A percentile compares a stretch with the other conserved stretches of the same genome.
Conservation (phyloP, 139 green algal species). For the Nannochloris sp. region DNA sequence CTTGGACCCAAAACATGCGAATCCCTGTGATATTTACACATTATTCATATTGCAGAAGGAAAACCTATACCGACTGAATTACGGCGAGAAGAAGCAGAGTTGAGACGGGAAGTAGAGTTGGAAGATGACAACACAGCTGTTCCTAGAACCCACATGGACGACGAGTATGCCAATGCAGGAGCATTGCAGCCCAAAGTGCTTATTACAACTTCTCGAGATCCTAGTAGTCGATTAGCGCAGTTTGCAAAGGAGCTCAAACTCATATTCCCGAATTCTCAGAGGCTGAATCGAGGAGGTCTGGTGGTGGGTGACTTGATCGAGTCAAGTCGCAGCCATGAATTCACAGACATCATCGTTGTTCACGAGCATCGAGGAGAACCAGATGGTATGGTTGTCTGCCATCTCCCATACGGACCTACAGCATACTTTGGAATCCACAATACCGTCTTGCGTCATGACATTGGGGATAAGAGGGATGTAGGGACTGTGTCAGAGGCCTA, state of each 20-base stretch:
- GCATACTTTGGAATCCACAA: slow-evolving; percentile 96
- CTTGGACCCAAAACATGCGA: too few species aligned
- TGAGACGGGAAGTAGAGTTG: slow-evolving; percentile 76
- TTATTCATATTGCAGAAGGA: slow-evolving; percentile 62
- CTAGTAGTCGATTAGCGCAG: slow-evolving; percentile 74
- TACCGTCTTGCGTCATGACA: slow-evolving; percentile 88
- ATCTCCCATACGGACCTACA: slow-evolving; percentile 95
- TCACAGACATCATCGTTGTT: slow-evolving; percentile 93
- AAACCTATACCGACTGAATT: slow-evolving; percentile 96
- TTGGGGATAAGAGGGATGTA: slow-evolving; percentile 81
- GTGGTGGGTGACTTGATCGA: slow-evolving; percentile 85
- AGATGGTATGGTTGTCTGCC: slow-evolving; percentile 93
- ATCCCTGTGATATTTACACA: too few species aligned
- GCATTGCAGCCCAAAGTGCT: slow-evolving; percentile 85
- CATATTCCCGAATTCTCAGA: slow-evolving; percentile 81
- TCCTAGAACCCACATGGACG: slow-evolving; percentile 78
- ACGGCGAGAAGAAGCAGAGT: slow-evolving; percentile 55
- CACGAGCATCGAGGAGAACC: slow-evolving; percentile 97
- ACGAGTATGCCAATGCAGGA: slow-evolving; percentile 90
- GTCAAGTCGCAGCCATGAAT: slow-evolving; percentile 68
- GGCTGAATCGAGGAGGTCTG: slow-evolving; percentile 82
- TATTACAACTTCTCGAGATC: slow-evolving; percentile 90
- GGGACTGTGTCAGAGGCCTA: slow-evolving; percentile 90
- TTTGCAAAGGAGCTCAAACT: slow-evolving; percentile 98
- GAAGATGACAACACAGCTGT: slow-evolving; percentile 96